Base-by-base conservation (phyloP, 2,329 filamentous ascomycete genomes). In the Talaromyces funiculosus region DNA sequence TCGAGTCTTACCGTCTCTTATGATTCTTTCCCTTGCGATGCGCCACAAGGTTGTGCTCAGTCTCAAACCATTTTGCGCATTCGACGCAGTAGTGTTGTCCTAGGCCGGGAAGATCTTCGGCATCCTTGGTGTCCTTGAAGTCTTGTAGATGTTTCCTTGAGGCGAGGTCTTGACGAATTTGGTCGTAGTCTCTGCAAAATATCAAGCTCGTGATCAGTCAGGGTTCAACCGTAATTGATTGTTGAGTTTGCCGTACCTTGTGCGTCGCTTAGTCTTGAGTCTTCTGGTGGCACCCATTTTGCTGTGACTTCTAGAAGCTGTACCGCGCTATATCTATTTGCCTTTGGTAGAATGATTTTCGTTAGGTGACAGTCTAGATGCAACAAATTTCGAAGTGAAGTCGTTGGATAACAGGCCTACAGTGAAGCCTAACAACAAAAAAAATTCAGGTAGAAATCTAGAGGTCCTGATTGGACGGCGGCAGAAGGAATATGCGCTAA, bases 61-160 rank as follows among this genome's bases (percentile, higher is more conserved):
- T 89, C 74, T 97, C 93, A 74, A 95, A 97, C 88, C 90, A 97
- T 79, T 96, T 97, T 64, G 94, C 89, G 75, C 94, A 99, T 76
- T 96, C 90, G 16, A 89, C 81, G 75, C 94, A 99, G 76, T 97
- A 97, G 73, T 87, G 87, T 67, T 86, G 82, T 26, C 94, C 94
- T 53, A 97, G 81, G 0, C 87, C 93, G 3, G 94, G 94, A 37
- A 97, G 82, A 69, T 97, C 94, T 72, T 97, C 93, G 22, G 84
- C 78, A 5, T 88, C 85, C 72, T 96, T 95, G 45, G 86, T 85
- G 54, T 86, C 83, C 72, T 92, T 89, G 81, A 88, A 92, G 65
- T 90, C 85, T 51, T 85, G 79, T 35, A 99, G 85, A 71, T 97
- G 92, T 73, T 87, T 89, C 20, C 90, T 84, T 33, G 88, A 89